Conservation (phyloP, 176 grass and related monocot species). For the Triticum dicoccoides region DNA sequence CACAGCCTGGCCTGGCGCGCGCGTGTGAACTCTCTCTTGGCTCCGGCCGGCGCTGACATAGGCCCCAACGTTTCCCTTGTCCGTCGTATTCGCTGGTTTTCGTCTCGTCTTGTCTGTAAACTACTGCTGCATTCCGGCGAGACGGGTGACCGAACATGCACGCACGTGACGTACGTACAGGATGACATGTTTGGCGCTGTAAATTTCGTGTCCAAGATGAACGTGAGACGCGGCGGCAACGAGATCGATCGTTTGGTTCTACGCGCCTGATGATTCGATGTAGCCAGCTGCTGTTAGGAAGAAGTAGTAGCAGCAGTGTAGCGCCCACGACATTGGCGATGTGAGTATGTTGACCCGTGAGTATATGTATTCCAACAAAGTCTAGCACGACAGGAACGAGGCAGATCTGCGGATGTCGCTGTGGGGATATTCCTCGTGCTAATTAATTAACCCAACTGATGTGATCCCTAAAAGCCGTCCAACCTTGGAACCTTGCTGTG, state of each 20-base stretch:
- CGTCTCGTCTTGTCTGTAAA: too few relatives aligned
- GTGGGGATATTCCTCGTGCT: not conserved
- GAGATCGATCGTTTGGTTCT: not conserved
- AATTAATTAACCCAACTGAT: not conserved
- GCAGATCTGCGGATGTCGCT: not conserved
- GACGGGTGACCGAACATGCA: not conserved
- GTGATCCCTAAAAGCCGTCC: not conserved
- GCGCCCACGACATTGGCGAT: conserved; percentile 20
- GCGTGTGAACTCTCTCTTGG: not conserved
- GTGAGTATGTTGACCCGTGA: not conserved
- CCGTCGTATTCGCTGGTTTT: too few relatives aligned
- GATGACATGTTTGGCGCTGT: not conserved
- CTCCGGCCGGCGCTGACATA: too few relatives aligned
- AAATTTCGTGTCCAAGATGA: not conserved
- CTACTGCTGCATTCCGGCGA: not conserved
- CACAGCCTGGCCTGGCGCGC: not conserved
- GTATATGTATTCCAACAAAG: not conserved
- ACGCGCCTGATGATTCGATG: not conserved
- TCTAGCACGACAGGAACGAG: conserved; percentile 28
- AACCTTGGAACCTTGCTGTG: not conserved
- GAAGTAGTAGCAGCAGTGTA: not conserved
- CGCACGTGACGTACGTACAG: not conserved
- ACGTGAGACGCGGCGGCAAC: not conserved
- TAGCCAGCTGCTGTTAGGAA: not conserved
- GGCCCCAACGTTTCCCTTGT: too few relatives aligned